A percentile compares a stretch with the other conserved stretches of the same genome.
phyloP scores from a whole-genome alignment of 2,329 filamentous ascomycete genomes.

The Penicillium sp. region DNA sequence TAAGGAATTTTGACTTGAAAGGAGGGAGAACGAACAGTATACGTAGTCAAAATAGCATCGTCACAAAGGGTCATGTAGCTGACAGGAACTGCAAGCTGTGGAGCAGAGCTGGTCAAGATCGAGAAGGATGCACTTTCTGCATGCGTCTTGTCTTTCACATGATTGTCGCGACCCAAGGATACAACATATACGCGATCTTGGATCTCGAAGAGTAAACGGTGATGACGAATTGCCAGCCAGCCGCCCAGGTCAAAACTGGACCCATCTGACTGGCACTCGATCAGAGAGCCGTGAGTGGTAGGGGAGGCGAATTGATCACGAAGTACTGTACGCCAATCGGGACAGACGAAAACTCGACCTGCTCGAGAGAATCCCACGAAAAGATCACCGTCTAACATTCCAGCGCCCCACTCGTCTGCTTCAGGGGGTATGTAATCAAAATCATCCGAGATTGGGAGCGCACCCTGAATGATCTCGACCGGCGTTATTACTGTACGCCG shows the following conservation, averaged over 20 bases:
- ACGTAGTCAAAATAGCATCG: conserved; percentile 45
- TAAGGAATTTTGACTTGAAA: background rate
- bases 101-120: conserved; percentile 32
- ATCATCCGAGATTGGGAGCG: conserved; percentile 19
- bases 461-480: conserved; percentile 23
- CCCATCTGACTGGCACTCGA: conserved; percentile 40
- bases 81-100: conserved; percentile 39
- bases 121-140: conserved; percentile 26
- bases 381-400: conserved; percentile 38
- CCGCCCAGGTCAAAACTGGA: conserved; percentile 43
- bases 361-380: conserved; percentile 42
- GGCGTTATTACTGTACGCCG: conserved; percentile 24
- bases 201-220: conserved; percentile 42
- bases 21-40: conserved; percentile 27
- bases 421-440: conserved; percentile 23
- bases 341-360: conserved; percentile 42
- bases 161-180: conserved; percentile 32
- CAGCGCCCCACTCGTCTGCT: conserved; percentile 45
- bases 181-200: conserved; percentile 41
- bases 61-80: conserved; percentile 45
- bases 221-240: conserved; percentile 41
- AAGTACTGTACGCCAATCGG: conserved; percentile 39
- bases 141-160: conserved; percentile 17
- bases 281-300: conserved; percentile 25
- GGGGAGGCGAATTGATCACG: conserved; percentile 22